Percentiles rank a stretch among this genome's conserved stretches.
Conservation (phyloP, 108 stramenopile species). For the Aurantiochytrium sp. region DNA sequence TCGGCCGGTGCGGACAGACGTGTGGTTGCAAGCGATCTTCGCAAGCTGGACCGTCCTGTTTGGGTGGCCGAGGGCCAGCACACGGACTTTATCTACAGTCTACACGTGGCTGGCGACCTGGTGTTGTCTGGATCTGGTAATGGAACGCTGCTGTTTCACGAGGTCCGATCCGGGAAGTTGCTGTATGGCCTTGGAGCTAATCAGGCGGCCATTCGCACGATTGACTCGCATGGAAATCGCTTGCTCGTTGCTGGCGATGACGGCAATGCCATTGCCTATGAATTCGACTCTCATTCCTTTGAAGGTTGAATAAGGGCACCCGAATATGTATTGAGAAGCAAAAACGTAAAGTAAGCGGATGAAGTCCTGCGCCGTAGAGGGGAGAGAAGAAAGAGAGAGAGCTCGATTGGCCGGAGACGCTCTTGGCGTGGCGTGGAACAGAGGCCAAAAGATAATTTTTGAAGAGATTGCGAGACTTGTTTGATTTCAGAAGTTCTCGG, state of each 20-base stretch:
- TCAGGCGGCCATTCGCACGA: background rate
- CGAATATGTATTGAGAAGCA: too few relatives aligned
- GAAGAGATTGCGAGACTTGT: too few relatives aligned
- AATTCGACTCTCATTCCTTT: background rate
- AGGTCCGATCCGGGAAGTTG: background rate
- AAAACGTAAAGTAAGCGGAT: too few relatives aligned
- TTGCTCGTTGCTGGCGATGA: background rate
- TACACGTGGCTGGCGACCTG: background rate
- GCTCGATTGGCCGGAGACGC: too few relatives aligned
- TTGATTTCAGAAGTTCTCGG: too few relatives aligned
- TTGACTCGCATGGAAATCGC: background rate
- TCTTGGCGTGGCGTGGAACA: too few relatives aligned
- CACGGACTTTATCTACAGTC: slow-evolving; percentile 12
- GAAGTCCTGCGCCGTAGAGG: too few relatives aligned
- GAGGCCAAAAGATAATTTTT: too few relatives aligned
- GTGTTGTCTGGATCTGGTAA: background rate
- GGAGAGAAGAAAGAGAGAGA: too few relatives aligned
- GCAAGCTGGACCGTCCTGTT: background rate
- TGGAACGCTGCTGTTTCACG: background rate
- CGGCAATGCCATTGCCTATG: background rate
- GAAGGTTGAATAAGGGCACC: too few relatives aligned
- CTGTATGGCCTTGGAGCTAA: background rate
- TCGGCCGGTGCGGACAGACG: background rate
- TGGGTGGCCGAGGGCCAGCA: background rate
- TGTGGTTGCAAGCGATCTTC: background rate